Base-by-base conservation (phyloP, 495 filamentous ascomycete species). In the Aspergillus funiculosus region DNA sequence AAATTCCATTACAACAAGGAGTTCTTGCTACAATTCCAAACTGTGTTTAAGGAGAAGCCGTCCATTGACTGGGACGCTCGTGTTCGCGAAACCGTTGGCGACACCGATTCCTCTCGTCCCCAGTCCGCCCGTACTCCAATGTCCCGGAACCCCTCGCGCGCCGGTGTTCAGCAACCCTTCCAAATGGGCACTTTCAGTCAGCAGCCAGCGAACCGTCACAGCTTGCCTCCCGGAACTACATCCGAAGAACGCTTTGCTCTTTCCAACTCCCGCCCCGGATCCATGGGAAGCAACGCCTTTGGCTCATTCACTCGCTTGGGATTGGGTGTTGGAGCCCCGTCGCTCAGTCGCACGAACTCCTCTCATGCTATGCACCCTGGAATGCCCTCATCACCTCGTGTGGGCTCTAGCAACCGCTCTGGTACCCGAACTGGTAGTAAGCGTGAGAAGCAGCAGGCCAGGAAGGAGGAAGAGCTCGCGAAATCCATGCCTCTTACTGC, bases 11-110 rank as follows among this genome's bases (percentile, higher is more conserved):
- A 99, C 68, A 87, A 96, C 62, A 85, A 86, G 46, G 80, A 87
- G 37, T 99, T 99, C 76, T 71, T 99, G 65, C 74, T 97, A n/a
- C 94, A 99, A 59, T 99, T 99, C 76, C 83, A 96, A 71, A 69
- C 72, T 40, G 86, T 89, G 2, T 99, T 95, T 68, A 92, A 83
- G 43, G 92, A 98, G 66, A 94, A 96, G 66, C 92, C 92, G 7
- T 90, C 88, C 2, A 52, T 87, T 10, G 89, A 96, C 54, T 98
- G 95, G 81, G 83, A 89, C 43, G 66, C 76, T 37, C 87, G 87
- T 51, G 76, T 98, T 52, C 88, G 76, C 24, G 83, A 95, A 58
- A 85, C 82, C 19, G 80, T 99, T 29, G 89, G 90, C 44, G 89
- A 85, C 45, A 78, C 77, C 48, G 85, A 87, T 40, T 75, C 79